phyloP scores from a whole-genome alignment of 2,329 filamentous ascomycete genomes.

The Teratosphaeria destructans region DNA sequence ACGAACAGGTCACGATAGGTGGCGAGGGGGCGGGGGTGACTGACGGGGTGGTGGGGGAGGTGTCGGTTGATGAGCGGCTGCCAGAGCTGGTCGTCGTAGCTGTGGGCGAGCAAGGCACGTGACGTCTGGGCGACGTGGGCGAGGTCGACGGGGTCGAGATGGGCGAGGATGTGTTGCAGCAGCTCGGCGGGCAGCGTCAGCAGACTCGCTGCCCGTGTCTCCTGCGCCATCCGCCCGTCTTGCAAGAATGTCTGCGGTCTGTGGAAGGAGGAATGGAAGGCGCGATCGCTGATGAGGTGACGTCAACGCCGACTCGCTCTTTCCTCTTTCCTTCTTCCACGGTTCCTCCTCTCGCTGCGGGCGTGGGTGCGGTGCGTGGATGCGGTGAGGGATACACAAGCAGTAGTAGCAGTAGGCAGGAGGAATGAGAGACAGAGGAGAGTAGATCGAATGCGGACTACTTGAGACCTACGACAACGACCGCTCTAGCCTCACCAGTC shows the following conservation, averaged over 20 bases:
- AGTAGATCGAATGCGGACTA: no score
- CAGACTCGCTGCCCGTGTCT: constrained; percentile 21
- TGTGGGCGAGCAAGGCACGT: constrained; percentile 47
- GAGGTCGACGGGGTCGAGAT: constrained; percentile 56
- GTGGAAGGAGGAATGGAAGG: neutral
- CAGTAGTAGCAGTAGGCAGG: no score
- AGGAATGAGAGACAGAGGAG: no score
- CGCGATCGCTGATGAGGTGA: neutral
- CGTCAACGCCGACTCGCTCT: neutral
- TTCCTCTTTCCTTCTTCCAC: no score
- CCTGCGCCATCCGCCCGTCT: neutral
- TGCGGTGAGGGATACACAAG: no score
- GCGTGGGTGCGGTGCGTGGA: no score
- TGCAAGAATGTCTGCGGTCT: neutral
- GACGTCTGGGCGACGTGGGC: constrained; percentile 51
- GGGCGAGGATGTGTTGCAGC: constrained; percentile 58
- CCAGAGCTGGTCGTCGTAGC: constrained; percentile 62
- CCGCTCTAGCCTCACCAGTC: no score
- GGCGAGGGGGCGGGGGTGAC: constrained; percentile 45
- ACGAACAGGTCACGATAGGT: constrained; percentile 63
- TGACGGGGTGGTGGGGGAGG: constrained; percentile 48
- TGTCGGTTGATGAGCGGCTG: constrained; percentile 57
- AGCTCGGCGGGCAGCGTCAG: constrained; percentile 62
- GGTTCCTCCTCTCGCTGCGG: no score
- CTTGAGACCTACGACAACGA: no score